Percentiles rank a stretch among this genome's conserved stretches.
Evolutionary conservation across 495 filamentous ascomycete genomes (phyloP).

Genomic region (Hypoxylon subgilvum): DNA sequence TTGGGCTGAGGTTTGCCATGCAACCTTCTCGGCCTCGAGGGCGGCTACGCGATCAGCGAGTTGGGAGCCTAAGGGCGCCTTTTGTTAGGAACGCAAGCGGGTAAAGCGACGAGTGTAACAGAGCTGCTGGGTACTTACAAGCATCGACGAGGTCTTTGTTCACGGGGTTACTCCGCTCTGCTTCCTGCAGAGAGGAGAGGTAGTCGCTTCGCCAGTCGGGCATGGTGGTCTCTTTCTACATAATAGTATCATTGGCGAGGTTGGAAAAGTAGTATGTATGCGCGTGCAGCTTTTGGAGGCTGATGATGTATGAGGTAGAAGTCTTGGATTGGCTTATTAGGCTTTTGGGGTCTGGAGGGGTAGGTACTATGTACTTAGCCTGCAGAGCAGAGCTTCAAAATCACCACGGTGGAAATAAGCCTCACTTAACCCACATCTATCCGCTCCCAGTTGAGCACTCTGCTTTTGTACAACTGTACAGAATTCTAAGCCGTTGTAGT

Average conservation of each 20-base stretch:
- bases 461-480: too few relatives aligned
- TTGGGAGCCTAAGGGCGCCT: slow-evolving; percentile 61
- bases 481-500: too few relatives aligned
- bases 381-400: neutral
- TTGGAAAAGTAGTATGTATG: neutral
- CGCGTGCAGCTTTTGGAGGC: neutral
- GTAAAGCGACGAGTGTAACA: neutral
- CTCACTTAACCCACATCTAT: too few relatives aligned
- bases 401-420: too few relatives aligned
- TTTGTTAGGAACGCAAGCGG: slow-evolving; percentile 25
- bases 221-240: slow-evolving; percentile 42
- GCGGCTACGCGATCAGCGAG: slow-evolving; percentile 70
- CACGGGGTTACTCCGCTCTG: slow-evolving; percentile 51
- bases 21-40: slow-evolving; percentile 59
- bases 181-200: slow-evolving; percentile 48
- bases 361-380: too few relatives aligned
- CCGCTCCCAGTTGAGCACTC: too few relatives aligned
- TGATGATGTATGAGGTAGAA: slow-evolving; percentile 1
- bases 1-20: slow-evolving; percentile 32
- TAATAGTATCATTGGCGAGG: slow-evolving; percentile 30
- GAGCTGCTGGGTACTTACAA: slow-evolving; percentile 44
- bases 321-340: too few relatives aligned
- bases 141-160: slow-evolving; percentile 53
- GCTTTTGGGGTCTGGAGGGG: slow-evolving; percentile 11
- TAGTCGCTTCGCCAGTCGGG: slow-evolving; percentile 56